Evolutionary conservation across 257 asterid genomes (phyloP).

Genomic region (Schizonepeta tenuifolia): DNA sequence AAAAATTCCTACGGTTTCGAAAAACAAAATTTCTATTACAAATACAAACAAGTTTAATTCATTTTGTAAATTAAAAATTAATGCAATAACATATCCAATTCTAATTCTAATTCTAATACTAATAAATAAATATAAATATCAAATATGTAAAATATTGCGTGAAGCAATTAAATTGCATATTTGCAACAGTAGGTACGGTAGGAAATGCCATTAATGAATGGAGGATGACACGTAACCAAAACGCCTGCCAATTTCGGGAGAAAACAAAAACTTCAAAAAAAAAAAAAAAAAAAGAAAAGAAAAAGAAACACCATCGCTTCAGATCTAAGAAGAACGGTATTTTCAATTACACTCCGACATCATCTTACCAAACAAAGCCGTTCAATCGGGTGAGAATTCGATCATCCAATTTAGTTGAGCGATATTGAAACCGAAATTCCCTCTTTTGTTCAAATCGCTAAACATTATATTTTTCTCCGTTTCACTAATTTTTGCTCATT

Average conservation of each 20-base stretch:
- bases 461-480: neutral
- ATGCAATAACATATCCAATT: neutral
- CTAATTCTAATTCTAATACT: neutral
- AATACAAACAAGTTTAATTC: too few relatives aligned
- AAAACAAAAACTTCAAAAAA: neutral
- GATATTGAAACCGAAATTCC: slow-evolving; percentile 20
- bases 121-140: neutral
- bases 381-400: slow-evolving; percentile 35
- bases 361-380: slow-evolving; percentile 33
- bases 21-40: too few relatives aligned
- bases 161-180: neutral
- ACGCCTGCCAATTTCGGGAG: neutral
- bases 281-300: neutral
- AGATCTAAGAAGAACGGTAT: slow-evolving; percentile 41
- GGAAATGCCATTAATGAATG: neutral
- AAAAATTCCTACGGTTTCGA: too few relatives aligned
- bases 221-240: slow-evolving; percentile 5
- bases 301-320: slow-evolving; percentile 28
- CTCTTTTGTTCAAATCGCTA: slow-evolving; percentile 1
- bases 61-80: too few relatives aligned
- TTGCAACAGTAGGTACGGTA: neutral
- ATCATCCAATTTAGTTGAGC: slow-evolving; percentile 18
- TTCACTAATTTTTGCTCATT: slow-evolving; percentile 11
- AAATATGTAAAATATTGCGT: neutral
- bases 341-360: slow-evolving; percentile 32